Percentiles rank a stretch among this genome's conserved stretches.
Evolutionary conservation across 1,139 yeast genomes (phyloP).

Genomic region (Debaryomyces udenii): DNA sequence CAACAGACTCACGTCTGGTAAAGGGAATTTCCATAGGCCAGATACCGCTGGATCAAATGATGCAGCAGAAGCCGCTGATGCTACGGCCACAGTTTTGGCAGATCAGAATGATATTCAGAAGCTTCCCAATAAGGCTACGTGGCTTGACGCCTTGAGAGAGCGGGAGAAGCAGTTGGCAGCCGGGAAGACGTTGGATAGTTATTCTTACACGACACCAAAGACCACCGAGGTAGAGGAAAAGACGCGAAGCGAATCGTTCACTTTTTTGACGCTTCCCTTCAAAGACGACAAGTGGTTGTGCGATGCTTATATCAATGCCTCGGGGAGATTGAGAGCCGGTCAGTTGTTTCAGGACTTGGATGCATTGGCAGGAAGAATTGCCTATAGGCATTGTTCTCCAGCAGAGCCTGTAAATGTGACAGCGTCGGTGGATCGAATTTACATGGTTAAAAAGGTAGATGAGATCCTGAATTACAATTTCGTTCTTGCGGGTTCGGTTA

Average conservation of each 20-base stretch:
- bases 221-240: slow-evolving; percentile 72
- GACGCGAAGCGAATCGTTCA: slow-evolving; percentile 75
- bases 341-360: slow-evolving; percentile 91
- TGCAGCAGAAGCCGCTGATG: slow-evolving; percentile 68
- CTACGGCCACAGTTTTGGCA: slow-evolving; percentile 63
- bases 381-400: slow-evolving; percentile 84
- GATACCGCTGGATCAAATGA: slow-evolving; percentile 42
- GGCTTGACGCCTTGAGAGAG: slow-evolving; percentile 84
- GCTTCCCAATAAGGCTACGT: slow-evolving; percentile 64
- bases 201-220: slow-evolving; percentile 70
- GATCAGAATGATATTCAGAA: slow-evolving; percentile 46
- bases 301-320: slow-evolving; percentile 86
- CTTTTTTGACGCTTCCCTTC: slow-evolving; percentile 75
- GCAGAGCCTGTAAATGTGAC: slow-evolving; percentile 93
- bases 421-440: slow-evolving; percentile 90
- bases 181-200: slow-evolving; percentile 72
- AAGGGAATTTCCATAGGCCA: slow-evolving; percentile 37
- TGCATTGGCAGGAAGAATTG: slow-evolving; percentile 86
- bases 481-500: slow-evolving; percentile 81
- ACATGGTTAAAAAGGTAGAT: slow-evolving; percentile 83
- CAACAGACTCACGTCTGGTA: slow-evolving; percentile 13
- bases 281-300: slow-evolving; percentile 81
- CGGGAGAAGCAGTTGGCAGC: slow-evolving; percentile 68
- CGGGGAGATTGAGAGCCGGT: slow-evolving; percentile 87
- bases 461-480: slow-evolving; percentile 76